phyloP scores from a whole-genome alignment of 2,329 filamentous ascomycete species.

The Zymoseptoria ardabiliae region DNA sequence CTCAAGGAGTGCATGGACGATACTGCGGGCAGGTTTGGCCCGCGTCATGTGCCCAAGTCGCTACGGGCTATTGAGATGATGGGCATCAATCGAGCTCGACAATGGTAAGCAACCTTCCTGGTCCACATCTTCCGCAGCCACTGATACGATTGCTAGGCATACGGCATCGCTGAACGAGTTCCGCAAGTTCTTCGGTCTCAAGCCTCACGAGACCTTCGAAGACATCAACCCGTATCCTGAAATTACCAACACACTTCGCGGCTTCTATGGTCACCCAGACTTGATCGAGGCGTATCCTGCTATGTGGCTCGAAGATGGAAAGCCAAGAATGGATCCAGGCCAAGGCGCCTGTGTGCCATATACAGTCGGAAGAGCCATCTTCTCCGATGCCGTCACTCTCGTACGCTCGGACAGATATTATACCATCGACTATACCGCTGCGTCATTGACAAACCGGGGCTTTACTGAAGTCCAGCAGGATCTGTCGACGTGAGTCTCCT shows the following conservation, averaged over 20 bases:
- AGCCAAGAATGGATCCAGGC: conserved; percentile 62
- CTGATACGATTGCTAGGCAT: not conserved
- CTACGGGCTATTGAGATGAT: conserved; percentile 72
- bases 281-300: conserved; percentile 76
- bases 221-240: conserved; percentile 74
- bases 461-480: conserved; percentile 3
- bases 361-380: conserved; percentile 67
- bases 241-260: conserved; percentile 57
- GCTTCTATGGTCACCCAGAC: conserved; percentile 67
- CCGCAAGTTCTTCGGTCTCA: conserved; percentile 71
- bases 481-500: not conserved
- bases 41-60: conserved; percentile 63
- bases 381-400: conserved; percentile 72
- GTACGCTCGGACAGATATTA: conserved; percentile 74
- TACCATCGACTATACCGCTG: conserved; percentile 60
- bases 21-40: conserved; percentile 46
- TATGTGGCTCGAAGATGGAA: conserved; percentile 67
- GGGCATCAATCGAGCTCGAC: conserved; percentile 68
- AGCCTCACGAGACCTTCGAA: conserved; percentile 68
- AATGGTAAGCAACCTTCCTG: conserved; percentile 55
- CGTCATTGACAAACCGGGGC: conserved; percentile 5
- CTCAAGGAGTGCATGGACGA: conserved; percentile 52
- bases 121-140: not conserved
- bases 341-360: conserved; percentile 69
- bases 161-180: conserved; percentile 72